Evolutionary conservation across 768 basidiomycete genomes (phyloP), one percentile per base, ranked within the genome.

Genomic region (Mycena floridula): DNA sequence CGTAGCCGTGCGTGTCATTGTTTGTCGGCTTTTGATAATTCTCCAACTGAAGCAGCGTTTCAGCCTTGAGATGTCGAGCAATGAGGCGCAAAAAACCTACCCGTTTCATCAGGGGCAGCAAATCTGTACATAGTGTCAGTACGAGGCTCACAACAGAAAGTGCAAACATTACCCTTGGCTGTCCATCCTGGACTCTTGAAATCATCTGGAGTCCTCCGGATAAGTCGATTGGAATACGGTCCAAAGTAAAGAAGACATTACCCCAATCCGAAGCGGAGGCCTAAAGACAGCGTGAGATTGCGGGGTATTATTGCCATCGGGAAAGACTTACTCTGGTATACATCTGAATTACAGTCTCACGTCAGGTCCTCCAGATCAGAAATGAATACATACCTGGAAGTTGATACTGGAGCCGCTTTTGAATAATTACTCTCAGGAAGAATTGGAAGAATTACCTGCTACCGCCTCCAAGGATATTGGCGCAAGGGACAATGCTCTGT

Each of bases 1-100:
- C 74, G 50, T 83, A 83, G 32, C 82, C 83, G 58, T 85, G 82
- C 2, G 73, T 77, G 46, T 79, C 65, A 58, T 78, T 83, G 65
- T 82, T 82, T 21, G 59, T 61, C 1, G 83, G 81, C 63, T 83
- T 83, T 70, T 85, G 83, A 59, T 86, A 85, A 66, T 84, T 82
- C 72, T 85, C 82, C 44, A 85, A 66, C 74, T 81, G 51, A 9
- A 37, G 43, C n/a, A 16, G n/a, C n/a, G 18, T 3, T 35, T 35
- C 32, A 35, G 32, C 13, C 3, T n/a, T n/a, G n/a, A 35, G 32
- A 13, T 35, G 32, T 35, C 32, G 32, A 7, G 4, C 9, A 30
- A 30, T 30, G 32, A 35, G 7, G 13, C 15, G 28, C 26, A 30
- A 22, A 35, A 44, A 27, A 44, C 65, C 15, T 47, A 76, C 79